Evolutionary conservation across 371 early-diverging fungal genomes (phyloP).

Genomic region (Mortierella sp.): DNA sequence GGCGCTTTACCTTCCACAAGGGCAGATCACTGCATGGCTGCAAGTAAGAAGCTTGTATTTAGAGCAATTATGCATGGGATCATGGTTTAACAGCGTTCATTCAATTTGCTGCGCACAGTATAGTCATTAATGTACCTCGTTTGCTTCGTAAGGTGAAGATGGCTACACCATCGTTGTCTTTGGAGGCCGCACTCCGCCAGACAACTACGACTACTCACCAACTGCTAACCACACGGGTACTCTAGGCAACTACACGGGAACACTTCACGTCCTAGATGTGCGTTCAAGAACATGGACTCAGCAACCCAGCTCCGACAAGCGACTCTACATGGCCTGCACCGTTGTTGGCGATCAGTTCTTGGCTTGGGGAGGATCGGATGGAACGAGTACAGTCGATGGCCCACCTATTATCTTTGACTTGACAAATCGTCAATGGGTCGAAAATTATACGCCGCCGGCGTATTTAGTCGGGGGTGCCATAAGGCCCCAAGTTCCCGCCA

Average conservation of each 20-base stretch:
- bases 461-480: background rate
- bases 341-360: conserved; percentile 36
- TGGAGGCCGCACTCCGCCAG: conserved; percentile 27
- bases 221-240: background rate
- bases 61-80: no score
- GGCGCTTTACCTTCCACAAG: no score
- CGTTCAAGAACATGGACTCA: conserved; percentile 7
- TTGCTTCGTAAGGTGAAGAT: conserved; percentile 47
- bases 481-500: no score
- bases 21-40: conserved; percentile 23
- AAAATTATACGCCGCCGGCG: conserved; percentile 12
- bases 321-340: conserved; percentile 25
- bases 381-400: background rate
- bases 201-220: background rate
- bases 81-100: no score
- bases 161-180: conserved; percentile 29
- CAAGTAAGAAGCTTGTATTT: conserved; percentile 2
- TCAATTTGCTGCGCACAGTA: no score
- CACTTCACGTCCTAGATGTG: conserved; percentile 21
- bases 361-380: conserved; percentile 32
- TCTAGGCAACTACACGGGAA: background rate
- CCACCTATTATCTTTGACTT: conserved; percentile 22
- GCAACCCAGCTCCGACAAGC: background rate
- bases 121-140: no score
- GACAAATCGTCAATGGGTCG: conserved; percentile 6